Evolutionary conservation across 2,329 filamentous ascomycete genomes (phyloP).

Genomic region (Fusarium pseudonygamai): DNA sequence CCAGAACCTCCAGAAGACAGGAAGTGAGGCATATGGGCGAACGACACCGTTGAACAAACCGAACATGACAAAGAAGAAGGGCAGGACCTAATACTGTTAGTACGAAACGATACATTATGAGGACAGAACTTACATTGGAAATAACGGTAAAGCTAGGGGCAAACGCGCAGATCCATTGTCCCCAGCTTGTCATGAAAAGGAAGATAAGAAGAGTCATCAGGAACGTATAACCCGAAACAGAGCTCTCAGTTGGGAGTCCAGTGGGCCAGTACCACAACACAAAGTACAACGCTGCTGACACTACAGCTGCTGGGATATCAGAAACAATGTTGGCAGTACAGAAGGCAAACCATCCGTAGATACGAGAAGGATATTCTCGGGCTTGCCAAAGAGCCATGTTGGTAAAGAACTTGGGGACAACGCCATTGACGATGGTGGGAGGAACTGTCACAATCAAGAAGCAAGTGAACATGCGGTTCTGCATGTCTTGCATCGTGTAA

Average conservation of each 20-base stretch:
- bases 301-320: conserved; percentile 76
- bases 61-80: conserved; percentile 85
- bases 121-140: conserved; percentile 61
- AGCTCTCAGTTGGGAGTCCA: conserved; percentile 72
- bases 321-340: conserved; percentile 76
- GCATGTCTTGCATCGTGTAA: conserved; percentile 72
- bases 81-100: conserved; percentile 62
- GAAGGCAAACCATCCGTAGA: conserved; percentile 83
- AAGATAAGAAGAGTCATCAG: conserved; percentile 83
- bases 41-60: conserved; percentile 81
- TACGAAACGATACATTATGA: no score
- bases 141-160: conserved; percentile 83
- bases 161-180: conserved; percentile 86
- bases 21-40: conserved; percentile 70
- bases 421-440: conserved; percentile 75
- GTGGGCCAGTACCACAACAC: conserved; percentile 80
- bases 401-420: conserved; percentile 80
- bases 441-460: conserved; percentile 72
- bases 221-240: conserved; percentile 77
- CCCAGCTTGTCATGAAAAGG: conserved; percentile 79
- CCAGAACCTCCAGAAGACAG: conserved; percentile 68
- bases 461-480: conserved; percentile 79
- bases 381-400: conserved; percentile 79
- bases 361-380: conserved; percentile 76
- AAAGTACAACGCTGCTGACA: conserved; percentile 74